Evolutionary conservation across 73 alveolate genomes (phyloP).

Genomic region (Symbiodinium pilosum): DNA sequence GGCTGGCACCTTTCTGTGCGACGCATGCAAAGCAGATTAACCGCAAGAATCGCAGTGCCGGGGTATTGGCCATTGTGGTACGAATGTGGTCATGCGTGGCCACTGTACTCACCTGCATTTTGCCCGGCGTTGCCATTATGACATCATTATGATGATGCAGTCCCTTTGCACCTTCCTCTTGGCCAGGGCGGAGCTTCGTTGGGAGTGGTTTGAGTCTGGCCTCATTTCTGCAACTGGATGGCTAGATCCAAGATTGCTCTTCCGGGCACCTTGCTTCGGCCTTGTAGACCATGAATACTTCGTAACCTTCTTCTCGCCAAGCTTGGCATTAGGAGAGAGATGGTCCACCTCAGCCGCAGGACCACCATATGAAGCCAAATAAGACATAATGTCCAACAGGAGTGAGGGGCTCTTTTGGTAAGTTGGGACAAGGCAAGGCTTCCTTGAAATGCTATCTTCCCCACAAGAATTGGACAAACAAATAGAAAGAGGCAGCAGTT

Average conservation of each 20-base stretch:
- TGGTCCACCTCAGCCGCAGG: conserved; percentile 57
- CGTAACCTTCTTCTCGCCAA: conserved; percentile 29
- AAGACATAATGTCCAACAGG: too few species aligned
- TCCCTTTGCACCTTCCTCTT: neutral
- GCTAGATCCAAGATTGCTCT: neutral
- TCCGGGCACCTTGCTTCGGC: neutral
- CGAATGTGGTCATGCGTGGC: neutral
- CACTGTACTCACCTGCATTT: neutral
- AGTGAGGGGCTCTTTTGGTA: too few species aligned
- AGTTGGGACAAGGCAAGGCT: too few species aligned
- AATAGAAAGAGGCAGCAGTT: too few species aligned
- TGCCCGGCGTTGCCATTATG: too few species aligned
- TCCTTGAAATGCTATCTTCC: too few species aligned
- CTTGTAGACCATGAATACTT: neutral
- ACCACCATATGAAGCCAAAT: too few species aligned
- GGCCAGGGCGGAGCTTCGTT: neutral
- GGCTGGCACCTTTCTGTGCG: conserved; percentile 9
- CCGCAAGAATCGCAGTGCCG: neutral
- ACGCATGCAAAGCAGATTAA: neutral
- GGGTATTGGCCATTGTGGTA: neutral
- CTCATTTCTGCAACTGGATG: neutral
- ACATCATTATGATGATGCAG: too few species aligned
- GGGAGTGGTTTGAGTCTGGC: neutral
- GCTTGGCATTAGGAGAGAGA: neutral
- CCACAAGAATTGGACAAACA: too few species aligned